Base-by-base conservation (phyloP, 192 early-diverging fungal species). In the Coemansia sp. region DNA sequence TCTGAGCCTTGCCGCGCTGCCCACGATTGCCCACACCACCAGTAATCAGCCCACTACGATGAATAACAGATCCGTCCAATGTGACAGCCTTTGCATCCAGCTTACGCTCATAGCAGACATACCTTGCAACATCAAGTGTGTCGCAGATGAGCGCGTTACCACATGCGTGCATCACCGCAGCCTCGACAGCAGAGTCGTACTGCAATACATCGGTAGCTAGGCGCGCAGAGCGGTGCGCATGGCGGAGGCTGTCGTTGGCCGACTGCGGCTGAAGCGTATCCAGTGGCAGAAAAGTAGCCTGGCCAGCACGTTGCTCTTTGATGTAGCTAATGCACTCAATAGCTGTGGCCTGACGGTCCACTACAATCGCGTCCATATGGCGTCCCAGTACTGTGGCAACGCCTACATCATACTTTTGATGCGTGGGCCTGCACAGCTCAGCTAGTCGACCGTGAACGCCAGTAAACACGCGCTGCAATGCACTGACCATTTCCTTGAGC, bases 251-350 rank as follows among this genome's bases (percentile, higher is more conserved):
- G 57, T 97, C 96, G 64, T 92, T 90, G 56, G 93, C 69, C 11
- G 86, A 82, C 64, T 90, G 89, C 13, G 86, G 76, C 9, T 66
- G 64, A 16, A 99, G 82, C 4, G 89, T 87, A 55, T 97, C 92
- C 22, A 99, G 80, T 0, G 98, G 98, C 55, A 99, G 72, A 73
- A 99, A 99, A 1, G 94, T 96, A 0, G 92, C 93, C 61, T 92
- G 89, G 1, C 96, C 98, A 0, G 85, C 77, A 14, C 94, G 88
- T 78, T 97, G 93, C 68, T 98, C 95, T 57, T 90, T 82, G 81
- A 99, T 83, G 57, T 95, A 93, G 77, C 87, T 85, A 64, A 99
- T 98, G 67, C 98, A 99, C 60, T 98, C 94, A 48, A 97, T 90
- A 5, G 94, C 98, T 0, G 89, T 96, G 70, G 88, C 85, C 75